phyloP scores from a whole-genome alignment of 306 rosid species.

The Acacia melanoxylon region DNA sequence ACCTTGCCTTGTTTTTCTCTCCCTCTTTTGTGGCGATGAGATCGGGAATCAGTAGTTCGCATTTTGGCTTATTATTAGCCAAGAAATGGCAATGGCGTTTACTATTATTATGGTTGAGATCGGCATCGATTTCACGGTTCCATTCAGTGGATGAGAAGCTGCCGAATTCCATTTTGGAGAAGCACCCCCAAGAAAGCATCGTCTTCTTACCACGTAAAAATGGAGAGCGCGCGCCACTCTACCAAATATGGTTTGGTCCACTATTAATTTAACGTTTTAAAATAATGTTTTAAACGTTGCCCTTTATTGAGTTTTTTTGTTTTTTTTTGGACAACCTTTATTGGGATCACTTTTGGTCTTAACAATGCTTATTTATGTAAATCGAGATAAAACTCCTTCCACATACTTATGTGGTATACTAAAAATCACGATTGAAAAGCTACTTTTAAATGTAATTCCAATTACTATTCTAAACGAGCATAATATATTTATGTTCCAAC shows the following conservation, averaged over 20 bases:
- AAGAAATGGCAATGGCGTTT: neutral
- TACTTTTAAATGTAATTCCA: no score
- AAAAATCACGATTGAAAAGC: no score
- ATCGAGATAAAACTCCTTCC: rapidly evolving
- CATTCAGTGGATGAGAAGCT: neutral
- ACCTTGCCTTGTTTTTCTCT: neutral
- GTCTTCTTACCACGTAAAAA: neutral
- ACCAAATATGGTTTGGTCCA: neutral
- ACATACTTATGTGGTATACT: no score
- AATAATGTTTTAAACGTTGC: no score
- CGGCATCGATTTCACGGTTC: neutral
- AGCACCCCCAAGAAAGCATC: neutral
- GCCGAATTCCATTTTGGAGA: neutral
- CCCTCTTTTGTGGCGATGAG: neutral
- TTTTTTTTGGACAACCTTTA: no score
- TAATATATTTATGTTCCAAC: no score
- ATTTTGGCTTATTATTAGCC: neutral
- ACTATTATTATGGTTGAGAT: neutral
- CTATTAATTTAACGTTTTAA: neutral
- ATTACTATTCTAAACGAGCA: no score
- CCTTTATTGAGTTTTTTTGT: no score
- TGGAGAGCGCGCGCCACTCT: neutral
- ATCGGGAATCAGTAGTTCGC: neutral
- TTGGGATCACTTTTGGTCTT: no score
- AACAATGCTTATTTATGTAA: no score